phyloP scores from a whole-genome alignment of 2,329 filamentous ascomycete genomes.

The Fonsecaea pedrosoi region DNA sequence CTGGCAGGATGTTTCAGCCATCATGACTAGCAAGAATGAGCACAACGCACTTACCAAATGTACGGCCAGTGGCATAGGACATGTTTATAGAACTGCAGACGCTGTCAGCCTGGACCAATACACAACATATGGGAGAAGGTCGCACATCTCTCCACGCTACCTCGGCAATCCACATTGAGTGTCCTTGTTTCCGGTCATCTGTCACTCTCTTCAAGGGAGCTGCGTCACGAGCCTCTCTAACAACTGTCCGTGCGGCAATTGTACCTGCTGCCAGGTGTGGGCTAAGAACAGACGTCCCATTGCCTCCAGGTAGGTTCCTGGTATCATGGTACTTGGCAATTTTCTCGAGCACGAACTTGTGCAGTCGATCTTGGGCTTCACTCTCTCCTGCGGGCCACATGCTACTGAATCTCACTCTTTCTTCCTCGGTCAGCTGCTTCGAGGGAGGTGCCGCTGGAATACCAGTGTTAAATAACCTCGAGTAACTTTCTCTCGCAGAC shows the following conservation, averaged over 20 bases:
- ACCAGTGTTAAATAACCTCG: conserved; percentile 63
- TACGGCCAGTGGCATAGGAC: conserved; percentile 87
- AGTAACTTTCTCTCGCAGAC: conserved; percentile 56
- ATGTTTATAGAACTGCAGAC: conserved; percentile 73
- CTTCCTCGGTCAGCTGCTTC: conserved; percentile 66
- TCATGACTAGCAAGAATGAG: neutral
- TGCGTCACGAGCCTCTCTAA: conserved; percentile 66
- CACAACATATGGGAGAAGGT: neutral
- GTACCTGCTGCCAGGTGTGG: conserved; percentile 75
- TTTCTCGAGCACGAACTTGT: conserved; percentile 71
- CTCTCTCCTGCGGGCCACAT: conserved; percentile 79
- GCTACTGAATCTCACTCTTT: conserved; percentile 62
- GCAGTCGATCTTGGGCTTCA: conserved; percentile 69
- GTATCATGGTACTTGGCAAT: conserved; percentile 67
- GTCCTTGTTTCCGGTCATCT: conserved; percentile 40
- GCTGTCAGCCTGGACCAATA: neutral
- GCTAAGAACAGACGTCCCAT: conserved; percentile 72
- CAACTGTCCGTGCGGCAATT: conserved; percentile 70
- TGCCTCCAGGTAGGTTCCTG: conserved; percentile 70
- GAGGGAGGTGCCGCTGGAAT: conserved; percentile 69
- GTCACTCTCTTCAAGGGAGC: conserved; percentile 63
- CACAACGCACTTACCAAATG: conserved; percentile 46
- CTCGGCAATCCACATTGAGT: conserved; percentile 79
- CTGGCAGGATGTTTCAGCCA: conserved; percentile 41
- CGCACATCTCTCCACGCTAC: conserved; percentile 75